A percentile compares a stretch with the other conserved stretches of the same genome.
Evolutionary conservation across 371 early-diverging fungal species (phyloP).

Genomic region (Amoeboaphelidium protococcarum): DNA sequence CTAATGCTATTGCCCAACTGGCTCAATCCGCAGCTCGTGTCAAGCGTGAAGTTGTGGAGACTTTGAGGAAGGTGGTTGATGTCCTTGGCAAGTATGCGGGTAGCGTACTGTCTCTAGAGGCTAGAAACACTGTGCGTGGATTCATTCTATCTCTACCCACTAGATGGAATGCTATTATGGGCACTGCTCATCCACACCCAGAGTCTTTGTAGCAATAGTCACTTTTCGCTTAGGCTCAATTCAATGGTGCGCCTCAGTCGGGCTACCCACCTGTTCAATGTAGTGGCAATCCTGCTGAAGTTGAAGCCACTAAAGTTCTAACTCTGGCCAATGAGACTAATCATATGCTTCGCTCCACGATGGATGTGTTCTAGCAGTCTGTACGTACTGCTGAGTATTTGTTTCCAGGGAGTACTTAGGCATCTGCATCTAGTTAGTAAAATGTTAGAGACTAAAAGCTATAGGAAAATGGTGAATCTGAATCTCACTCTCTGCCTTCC

Average conservation of each 20-base stretch:
- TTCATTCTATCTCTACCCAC: constrained; percentile 59
- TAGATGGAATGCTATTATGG: constrained; percentile 24
- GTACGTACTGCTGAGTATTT: not conserved
- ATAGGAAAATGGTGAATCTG: no score
- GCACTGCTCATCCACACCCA: not conserved
- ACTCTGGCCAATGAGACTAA: not conserved
- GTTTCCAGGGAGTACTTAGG: no score
- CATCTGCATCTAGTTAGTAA: no score
- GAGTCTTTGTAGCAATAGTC: not conserved
- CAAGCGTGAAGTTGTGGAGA: constrained; percentile 55
- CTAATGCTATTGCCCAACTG: no score
- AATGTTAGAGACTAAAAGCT: no score
- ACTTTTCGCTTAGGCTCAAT: not conserved
- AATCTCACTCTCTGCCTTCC: no score
- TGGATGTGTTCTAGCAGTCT: not conserved
- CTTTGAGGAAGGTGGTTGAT: constrained; percentile 58
- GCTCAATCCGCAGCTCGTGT: constrained; percentile 19
- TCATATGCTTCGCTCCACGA: not conserved
- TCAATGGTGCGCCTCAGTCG: not conserved
- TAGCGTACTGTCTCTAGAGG: constrained; percentile 53
- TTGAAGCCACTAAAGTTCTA: not conserved
- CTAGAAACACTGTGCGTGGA: constrained; percentile 46
- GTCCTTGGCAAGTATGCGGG: constrained; percentile 66
- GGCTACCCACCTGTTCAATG: not conserved
- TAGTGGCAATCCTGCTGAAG: not conserved